phyloP scores from a whole-genome alignment of 768 basidiomycete genomes.

The Leccinellum albellum region DNA sequence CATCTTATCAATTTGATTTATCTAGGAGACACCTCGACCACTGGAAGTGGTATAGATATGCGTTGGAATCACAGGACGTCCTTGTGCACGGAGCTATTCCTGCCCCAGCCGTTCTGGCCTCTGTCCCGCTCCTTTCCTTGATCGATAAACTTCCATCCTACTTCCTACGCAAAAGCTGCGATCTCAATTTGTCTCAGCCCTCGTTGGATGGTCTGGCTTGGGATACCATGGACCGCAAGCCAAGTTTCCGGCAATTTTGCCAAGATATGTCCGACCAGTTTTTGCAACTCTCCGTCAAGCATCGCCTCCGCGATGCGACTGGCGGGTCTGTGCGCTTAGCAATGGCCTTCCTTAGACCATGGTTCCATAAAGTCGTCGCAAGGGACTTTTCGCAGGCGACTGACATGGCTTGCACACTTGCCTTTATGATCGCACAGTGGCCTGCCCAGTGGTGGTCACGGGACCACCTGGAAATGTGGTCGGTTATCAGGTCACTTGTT shows the following conservation, averaged over 20 bases:
- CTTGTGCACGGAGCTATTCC: conserved; percentile 70
- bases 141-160: conserved; percentile 71
- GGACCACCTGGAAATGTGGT: conserved; percentile 59
- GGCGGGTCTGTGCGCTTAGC: conserved; percentile 66
- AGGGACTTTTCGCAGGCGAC: conserved; percentile 39
- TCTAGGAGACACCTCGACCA: conserved; percentile 56
- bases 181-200: conserved; percentile 26
- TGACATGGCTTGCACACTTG: conserved; percentile 38
- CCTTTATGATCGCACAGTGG: conserved; percentile 58
- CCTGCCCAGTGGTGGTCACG: conserved; percentile 65
- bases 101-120: conserved; percentile 59
- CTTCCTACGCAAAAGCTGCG: conserved; percentile 42
- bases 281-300: conserved; percentile 49
- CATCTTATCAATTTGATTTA: background rate
- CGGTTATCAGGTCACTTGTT: conserved; percentile 55
- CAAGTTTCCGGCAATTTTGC: conserved; percentile 68
- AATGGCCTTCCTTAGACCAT: conserved; percentile 62
- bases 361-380: conserved; percentile 54
- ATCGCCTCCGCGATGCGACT: conserved; percentile 62
- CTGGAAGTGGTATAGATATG: conserved; percentile 75
- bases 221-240: conserved; percentile 58
- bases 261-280: conserved; percentile 64
- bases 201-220: conserved; percentile 42
- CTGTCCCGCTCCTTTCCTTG: conserved; percentile 62
- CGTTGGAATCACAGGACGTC: conserved; percentile 72